Evolutionary conservation across 768 basidiomycete genomes (phyloP).

Genomic region (Calvatia gigantea): DNA sequence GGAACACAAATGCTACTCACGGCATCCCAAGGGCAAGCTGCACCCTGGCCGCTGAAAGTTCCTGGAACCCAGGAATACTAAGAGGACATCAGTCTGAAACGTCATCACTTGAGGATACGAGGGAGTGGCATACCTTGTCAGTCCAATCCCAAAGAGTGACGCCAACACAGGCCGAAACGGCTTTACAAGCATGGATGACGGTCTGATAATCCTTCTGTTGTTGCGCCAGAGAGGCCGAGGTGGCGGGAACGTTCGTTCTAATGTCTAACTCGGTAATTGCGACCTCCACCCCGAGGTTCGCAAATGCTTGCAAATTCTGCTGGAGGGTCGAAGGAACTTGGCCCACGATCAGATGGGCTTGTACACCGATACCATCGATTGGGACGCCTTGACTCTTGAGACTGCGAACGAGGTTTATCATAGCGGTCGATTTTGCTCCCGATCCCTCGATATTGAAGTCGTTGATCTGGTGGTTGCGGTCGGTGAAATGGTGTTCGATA

Average conservation of each 20-base stretch:
- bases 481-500: not conserved
- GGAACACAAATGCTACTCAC: conserved; percentile 19
- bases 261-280: conserved; percentile 66
- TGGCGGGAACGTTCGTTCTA: conserved; percentile 51
- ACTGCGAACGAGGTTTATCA: conserved; percentile 45
- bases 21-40: conserved; percentile 34
- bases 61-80: conserved; percentile 39
- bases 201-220: conserved; percentile 54
- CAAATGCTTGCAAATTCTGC: conserved; percentile 46
- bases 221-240: conserved; percentile 42
- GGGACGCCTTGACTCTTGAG: conserved; percentile 44
- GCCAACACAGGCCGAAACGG: conserved; percentile 35
- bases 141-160: conserved; percentile 43
- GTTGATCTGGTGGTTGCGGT: conserved; percentile 26
- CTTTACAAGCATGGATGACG: conserved; percentile 49
- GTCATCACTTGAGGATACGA: not conserved
- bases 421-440: conserved; percentile 52
- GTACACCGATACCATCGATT: conserved; percentile 56
- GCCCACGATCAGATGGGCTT: conserved; percentile 56
- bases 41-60: conserved; percentile 34
- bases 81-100: not conserved
- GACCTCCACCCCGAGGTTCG: conserved; percentile 58
- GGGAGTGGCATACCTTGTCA: conserved; percentile 27
- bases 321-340: conserved; percentile 45
- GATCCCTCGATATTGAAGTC: conserved; percentile 40